These are phyloP conservation scores for Diutina neorugosa DNA, from an alignment of 1,139 yeast genomes.

Conservation along the genomic window DNA sequence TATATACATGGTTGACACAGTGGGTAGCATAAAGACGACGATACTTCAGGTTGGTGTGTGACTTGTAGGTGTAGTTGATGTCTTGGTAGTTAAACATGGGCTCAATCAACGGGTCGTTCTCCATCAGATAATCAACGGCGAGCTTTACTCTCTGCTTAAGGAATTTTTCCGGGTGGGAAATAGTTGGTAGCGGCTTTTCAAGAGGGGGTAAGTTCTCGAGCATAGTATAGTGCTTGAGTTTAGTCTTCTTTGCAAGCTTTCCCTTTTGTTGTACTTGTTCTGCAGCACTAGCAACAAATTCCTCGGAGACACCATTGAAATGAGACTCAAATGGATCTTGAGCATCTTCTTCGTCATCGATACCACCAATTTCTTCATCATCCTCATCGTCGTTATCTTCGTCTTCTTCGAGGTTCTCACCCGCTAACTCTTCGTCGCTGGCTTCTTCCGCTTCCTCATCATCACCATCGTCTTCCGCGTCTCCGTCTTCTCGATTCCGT, in stretches of 20 bases:
- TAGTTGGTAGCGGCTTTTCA: conserved; percentile 14
- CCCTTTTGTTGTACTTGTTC: conserved; percentile 9
- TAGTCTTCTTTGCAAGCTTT: not conserved
- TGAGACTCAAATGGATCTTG: conserved; percentile 69
- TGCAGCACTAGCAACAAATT: conserved; percentile 24
- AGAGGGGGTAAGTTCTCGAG: conserved; percentile 23
- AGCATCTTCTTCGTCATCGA: conserved; percentile 8
- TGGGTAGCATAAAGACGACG: conserved; percentile 61
- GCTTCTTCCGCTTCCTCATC: conserved; percentile 18
- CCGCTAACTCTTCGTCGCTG: conserved; percentile 19
- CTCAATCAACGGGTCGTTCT: conserved; percentile 23
- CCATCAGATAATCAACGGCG: conserved; percentile 10
- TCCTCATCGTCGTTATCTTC: conserved; percentile 12
- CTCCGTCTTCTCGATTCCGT: conserved; percentile 6
- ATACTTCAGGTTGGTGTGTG: conserved; percentile 33
- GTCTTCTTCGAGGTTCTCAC: conserved; percentile 14
- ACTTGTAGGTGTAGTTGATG: conserved; percentile 44
- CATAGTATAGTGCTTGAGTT: conserved; percentile 11
- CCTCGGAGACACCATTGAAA: conserved; percentile 44
- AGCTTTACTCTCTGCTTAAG: not conserved
- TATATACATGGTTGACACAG: conserved; percentile 68
- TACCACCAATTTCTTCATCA: conserved; percentile 15
- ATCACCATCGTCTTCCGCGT: conserved; percentile 13
- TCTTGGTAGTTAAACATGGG: conserved; percentile 70
- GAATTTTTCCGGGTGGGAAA: not conserved